phyloP scores from a whole-genome alignment of 2,329 filamentous ascomycete species.

The Colletotrichum tabaci region DNA sequence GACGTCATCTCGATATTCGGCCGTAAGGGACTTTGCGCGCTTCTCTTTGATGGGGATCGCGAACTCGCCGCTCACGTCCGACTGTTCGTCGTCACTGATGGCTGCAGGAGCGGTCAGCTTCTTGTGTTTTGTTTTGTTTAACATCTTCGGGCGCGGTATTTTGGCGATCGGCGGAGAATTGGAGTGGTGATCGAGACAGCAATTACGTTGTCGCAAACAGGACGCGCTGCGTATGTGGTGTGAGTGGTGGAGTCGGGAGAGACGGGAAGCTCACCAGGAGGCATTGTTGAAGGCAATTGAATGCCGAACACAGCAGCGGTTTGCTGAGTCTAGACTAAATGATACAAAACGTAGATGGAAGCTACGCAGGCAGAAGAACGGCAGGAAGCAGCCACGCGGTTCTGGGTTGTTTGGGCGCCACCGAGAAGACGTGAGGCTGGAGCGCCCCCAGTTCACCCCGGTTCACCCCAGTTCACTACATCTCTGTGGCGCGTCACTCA shows the following conservation, averaged over 20 bases:
- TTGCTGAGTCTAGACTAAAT: neutral
- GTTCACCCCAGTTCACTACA: neutral
- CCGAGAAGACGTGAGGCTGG: conserved; percentile 1
- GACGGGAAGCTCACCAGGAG: conserved; percentile 38
- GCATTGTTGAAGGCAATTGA: conserved; percentile 21
- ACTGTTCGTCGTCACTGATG: conserved; percentile 55
- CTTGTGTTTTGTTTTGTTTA: neutral
- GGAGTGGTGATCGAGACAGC: conserved; percentile 13
- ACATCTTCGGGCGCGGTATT: conserved; percentile 17
- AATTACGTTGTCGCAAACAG: conserved; percentile 12
- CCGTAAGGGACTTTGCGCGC: conserved; percentile 34
- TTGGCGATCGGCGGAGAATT: neutral
- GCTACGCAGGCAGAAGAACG: conserved; percentile 1
- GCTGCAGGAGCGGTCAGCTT: conserved; percentile 47
- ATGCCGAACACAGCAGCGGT: neutral
- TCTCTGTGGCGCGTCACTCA: accelerated
- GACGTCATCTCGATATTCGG: conserved; percentile 25
- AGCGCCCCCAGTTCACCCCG: neutral
- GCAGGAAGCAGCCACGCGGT: conserved; percentile 25
- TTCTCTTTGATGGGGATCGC: conserved; percentile 21
- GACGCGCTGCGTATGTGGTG: conserved; percentile 10
- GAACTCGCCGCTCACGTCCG: conserved; percentile 46
- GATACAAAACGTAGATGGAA: neutral
- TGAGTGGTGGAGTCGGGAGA: neutral
- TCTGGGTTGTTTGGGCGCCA: neutral